phyloP scores from a whole-genome alignment of 148 eudicot genomes.

The Rhododendron simsii region DNA sequence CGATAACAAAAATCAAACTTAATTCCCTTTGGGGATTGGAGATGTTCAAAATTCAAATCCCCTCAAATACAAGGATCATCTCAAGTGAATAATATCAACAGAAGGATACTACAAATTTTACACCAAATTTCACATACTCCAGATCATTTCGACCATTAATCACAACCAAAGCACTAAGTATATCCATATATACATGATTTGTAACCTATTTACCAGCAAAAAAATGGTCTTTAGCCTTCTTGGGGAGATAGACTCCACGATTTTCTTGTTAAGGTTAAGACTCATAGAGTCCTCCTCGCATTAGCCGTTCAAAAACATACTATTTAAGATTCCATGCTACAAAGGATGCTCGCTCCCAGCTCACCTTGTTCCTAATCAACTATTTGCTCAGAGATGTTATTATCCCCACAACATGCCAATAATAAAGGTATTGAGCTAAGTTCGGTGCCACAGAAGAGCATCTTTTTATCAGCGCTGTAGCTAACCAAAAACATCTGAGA shows the following conservation, averaged over 20 bases:
- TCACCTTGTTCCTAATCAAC: background rate
- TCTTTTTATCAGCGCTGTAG: background rate
- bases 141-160: background rate
- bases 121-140: background rate
- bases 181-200: background rate
- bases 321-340: background rate
- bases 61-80: background rate
- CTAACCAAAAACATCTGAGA: background rate
- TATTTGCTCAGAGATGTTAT: background rate
- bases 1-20: background rate
- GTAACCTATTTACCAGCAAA: background rate
- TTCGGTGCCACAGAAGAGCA: no score
- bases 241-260: background rate
- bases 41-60: background rate
- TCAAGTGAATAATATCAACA: background rate
- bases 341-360: background rate
- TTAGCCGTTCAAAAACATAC: background rate
- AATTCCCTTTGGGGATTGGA: background rate
- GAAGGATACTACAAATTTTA: background rate
- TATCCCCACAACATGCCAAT: background rate
- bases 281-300: background rate
- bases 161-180: background rate
- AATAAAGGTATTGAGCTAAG: background rate
- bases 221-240: background rate
- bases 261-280: background rate